Base-by-base conservation (phyloP, 495 filamentous ascomycete species). In the Penicillium bovifimosum region DNA sequence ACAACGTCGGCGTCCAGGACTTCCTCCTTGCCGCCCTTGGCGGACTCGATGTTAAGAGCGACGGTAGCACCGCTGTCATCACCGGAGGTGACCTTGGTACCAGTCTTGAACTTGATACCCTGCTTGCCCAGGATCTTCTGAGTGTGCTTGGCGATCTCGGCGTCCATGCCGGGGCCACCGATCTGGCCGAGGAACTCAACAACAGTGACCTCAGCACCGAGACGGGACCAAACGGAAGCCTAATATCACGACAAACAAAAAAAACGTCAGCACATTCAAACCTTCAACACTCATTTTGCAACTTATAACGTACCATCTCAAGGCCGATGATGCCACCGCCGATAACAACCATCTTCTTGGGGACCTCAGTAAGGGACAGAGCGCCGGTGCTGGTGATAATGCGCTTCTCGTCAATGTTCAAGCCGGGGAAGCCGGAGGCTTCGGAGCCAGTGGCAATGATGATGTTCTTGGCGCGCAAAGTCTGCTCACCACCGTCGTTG, bases 251-350 rank as follows among this genome's bases (percentile, higher is more conserved):
- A 29, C 10, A 17, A 49, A 18, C n/a, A 33, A 24, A 4, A 24
- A 24, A 4, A 24, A 2, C 41, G 50, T 51, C 34, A 62, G 29
- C n/a, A 11, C 2, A 3, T 14, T 17, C 44, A 5, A 50, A 7
- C 10, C 1, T 39, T 33, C 11, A 16, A 32, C 31, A 2, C 18
- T 14, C 10, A 18, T 39, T 14, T 10, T 8, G 26, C 13, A 18
- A 14, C 43, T 14, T 33, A 49, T 29, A 54, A 54, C 77, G 45
- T 69, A 86, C 86, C 93, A 98, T 97, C 76, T 98, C 93, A 33
- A 98, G 82, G 68, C 93, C 93, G 65, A 98, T 98, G 69, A 98
- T 98, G 70, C 93, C 93, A 69, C 93, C 93, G 58, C 93, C 93
- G 62, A 98, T 97, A 56, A 98, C 93, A 55, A 92, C 76, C 90